Conservation (phyloP, 768 basidiomycete genomes). For the Leucocoprinus birnbaumii region DNA sequence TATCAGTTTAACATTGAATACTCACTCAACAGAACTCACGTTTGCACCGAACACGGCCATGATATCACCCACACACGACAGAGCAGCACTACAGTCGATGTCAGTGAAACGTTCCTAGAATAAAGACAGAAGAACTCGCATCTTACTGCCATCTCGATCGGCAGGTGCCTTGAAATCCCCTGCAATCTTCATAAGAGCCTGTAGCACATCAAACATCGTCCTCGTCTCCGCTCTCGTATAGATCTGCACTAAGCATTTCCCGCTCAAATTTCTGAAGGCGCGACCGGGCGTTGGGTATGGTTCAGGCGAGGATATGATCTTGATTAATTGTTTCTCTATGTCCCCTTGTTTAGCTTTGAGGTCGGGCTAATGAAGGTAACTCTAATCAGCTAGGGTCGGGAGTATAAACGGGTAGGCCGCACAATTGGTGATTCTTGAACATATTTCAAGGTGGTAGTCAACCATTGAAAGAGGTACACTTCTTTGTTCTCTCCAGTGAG, state of each 20-base stretch:
- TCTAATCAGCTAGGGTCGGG: too few species aligned
- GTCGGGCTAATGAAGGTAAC: conserved; percentile 43
- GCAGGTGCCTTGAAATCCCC: conserved; percentile 59
- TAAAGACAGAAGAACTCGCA: conserved; percentile 41
- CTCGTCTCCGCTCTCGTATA: conserved; percentile 82
- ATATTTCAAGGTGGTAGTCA: conserved; percentile 61
- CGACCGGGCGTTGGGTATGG: conserved; percentile 85
- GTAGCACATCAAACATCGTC: conserved; percentile 84
- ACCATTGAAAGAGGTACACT: conserved; percentile 83
- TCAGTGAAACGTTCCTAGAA: background rate
- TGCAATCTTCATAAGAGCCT: conserved; percentile 71
- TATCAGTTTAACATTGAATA: background rate
- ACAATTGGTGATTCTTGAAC: conserved; percentile 51
- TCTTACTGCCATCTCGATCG: conserved; percentile 62
- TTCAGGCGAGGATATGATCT: conserved; percentile 60
- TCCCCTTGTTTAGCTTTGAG: conserved; percentile 62
- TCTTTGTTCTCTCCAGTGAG: conserved; percentile 74
- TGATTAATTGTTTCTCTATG: conserved; percentile 63
- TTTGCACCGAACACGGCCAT: conserved; percentile 85
- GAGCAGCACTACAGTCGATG: conserved; percentile 60
- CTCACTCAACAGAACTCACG: conserved; percentile 41
- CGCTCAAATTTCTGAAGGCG: conserved; percentile 74
- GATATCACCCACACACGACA: conserved; percentile 85
- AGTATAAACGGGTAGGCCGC: too few species aligned
- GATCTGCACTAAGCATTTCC: conserved; percentile 70